Percentiles rank a stretch among this genome's conserved stretches.
These are phyloP conservation scores for Coemansia sp. DNA, from an alignment of 192 early-diverging fungal genomes.

Conservation along the genomic window DNA sequence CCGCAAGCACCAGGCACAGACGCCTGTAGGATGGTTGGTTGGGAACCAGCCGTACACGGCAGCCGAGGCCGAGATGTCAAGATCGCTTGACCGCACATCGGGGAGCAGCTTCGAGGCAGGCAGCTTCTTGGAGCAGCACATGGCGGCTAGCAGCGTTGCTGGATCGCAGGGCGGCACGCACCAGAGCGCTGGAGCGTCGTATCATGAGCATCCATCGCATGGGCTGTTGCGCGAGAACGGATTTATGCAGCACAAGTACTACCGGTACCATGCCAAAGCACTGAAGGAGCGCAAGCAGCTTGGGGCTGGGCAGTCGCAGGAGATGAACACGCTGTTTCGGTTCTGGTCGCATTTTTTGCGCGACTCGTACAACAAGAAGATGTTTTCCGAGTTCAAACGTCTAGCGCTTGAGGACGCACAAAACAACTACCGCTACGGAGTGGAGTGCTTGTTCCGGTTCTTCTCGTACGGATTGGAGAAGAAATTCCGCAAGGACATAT, in stretches of 20 bases:
- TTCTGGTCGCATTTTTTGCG: conserved; percentile 99
- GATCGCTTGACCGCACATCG: conserved; percentile 52
- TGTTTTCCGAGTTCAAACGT: conserved; percentile 92
- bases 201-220: conserved; percentile 88
- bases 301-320: conserved; percentile 86
- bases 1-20: conserved; percentile 69
- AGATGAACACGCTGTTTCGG: conserved; percentile 96
- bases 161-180: conserved; percentile 19
- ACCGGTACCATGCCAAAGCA: conserved; percentile 91
- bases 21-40: conserved; percentile 74
- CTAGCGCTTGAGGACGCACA: conserved; percentile 87
- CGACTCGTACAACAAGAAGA: conserved; percentile 91
- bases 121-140: conserved; percentile 37
- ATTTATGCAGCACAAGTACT: conserved; percentile 97
- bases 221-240: conserved; percentile 94
- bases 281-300: conserved; percentile 88
- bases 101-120: conserved; percentile 49
- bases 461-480: conserved; percentile 94
- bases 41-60: conserved; percentile 69
- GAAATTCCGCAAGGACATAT: conserved; percentile 81
- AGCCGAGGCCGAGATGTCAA: conserved; percentile 54
- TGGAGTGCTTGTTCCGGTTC: conserved; percentile 97
- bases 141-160: conserved; percentile 16
- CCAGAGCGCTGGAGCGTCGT: conserved; percentile 22
- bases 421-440: conserved; percentile 87